Base-by-base conservation (phyloP, 1,139 yeast genomes). In the Diutina rugosa region DNA sequence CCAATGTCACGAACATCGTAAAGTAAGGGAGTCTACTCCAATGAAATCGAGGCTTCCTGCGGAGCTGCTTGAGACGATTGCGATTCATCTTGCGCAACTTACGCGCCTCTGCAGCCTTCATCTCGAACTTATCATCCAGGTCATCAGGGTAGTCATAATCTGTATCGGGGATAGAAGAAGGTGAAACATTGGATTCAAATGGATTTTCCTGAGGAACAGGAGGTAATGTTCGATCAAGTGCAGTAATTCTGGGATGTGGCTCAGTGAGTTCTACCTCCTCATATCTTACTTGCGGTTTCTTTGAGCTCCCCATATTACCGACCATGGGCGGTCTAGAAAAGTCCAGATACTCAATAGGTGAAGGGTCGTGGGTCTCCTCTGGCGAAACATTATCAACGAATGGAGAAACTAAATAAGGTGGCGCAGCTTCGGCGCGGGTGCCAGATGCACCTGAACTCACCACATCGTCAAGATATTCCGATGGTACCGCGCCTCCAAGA, bases 11-110 rank as follows among this genome's bases (percentile, higher is more conserved):
- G 1, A 77, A 9, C 32, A 76, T 73, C 6, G 82, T 77, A 61
- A 80, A 74, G 63, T 77, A 76, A 1, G 81, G 80, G 30, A 76
- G 63, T 57, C 69, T 69, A 1, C 85, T 73, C 61, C 65, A 73
- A 64, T 76, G 80, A 62, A 72, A 75, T 45, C 77, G 64, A 2
- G 79, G 78, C 16, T 58, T 57, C 12, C 60, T 56, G 14, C 28
- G 55, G 18, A 56, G 56, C 12, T 58, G 60, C 51, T 58, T 58
- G 16, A 59, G 56, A 6, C 63, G 51, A 56, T 59, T 59, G 18
- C 58, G 57, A 46, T 61, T 32, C 53, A 49, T 49, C n/a, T 18
- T 30, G 10, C 53, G 53, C 18, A 49, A 21, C 28, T 32, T 30
- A 7, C 53, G 41, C 28, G 44, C 53, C 10, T 49, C 53, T 14